Percentiles rank a stretch among this genome's conserved stretches.
These are phyloP conservation scores for Moesziomyces aphidis DNA, from an alignment of 1,284 basidiomycete genomes.

Conservation along the genomic window DNA sequence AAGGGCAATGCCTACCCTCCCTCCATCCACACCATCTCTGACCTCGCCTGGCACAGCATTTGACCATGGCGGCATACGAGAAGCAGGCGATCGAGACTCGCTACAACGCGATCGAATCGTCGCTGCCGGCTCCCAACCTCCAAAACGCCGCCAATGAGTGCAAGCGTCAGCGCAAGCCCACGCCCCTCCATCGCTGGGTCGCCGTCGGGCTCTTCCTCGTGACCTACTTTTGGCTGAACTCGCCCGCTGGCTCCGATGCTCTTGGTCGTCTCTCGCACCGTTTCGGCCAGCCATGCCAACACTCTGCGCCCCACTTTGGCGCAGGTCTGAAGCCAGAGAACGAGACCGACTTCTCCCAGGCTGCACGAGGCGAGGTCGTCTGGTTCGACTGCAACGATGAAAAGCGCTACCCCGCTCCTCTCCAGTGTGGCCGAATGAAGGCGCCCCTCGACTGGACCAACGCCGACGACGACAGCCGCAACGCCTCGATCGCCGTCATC, in stretches of 20 bases:
- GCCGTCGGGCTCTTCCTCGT: constrained; percentile 10
- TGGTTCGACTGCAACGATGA: constrained; percentile 45
- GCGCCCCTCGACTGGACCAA: constrained; percentile 56
- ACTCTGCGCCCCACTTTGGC: constrained; percentile 11
- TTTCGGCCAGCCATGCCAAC: constrained; percentile 12
- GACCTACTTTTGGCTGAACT: constrained; percentile 22
- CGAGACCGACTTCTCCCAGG: constrained; percentile 44
- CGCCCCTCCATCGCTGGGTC: constrained; percentile 20
- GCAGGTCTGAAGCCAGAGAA: constrained; percentile 23
- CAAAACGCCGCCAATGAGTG: constrained; percentile 5
- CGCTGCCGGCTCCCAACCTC: constrained; percentile 20
- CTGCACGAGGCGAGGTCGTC: constrained; percentile 36
- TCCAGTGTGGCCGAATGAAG: constrained; percentile 52
- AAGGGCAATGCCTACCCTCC: background rate
- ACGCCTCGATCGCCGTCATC: constrained; percentile 50
- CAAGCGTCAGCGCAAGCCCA: constrained; percentile 21
- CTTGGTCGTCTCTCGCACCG: constrained; percentile 16
- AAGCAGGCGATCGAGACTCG: constrained; percentile 25
- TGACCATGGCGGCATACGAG: constrained; percentile 22
- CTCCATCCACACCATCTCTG: background rate
- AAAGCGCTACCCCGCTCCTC: constrained; percentile 32
- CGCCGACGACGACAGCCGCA: constrained; percentile 34
- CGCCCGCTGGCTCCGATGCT: constrained; percentile 12
- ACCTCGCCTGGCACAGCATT: background rate
- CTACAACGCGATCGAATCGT: constrained; percentile 31